Evolutionary conservation across 2,329 filamentous ascomycete species (phyloP).

Genomic region (Cladosporium sphaerospermum): DNA sequence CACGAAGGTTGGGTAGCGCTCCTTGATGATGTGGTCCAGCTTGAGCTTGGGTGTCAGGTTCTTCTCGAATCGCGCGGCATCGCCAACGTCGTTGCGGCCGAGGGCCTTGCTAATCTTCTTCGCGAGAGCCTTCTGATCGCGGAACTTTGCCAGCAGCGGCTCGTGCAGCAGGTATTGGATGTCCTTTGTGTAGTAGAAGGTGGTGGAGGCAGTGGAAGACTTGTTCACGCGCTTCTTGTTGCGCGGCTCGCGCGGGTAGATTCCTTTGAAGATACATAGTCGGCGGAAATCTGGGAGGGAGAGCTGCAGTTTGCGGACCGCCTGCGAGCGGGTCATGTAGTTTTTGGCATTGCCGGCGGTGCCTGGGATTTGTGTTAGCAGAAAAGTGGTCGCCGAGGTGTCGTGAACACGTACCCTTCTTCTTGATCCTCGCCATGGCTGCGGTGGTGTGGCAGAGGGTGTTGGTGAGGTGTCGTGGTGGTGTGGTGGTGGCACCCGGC

Average conservation of each 20-base stretch:
- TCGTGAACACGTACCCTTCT: conserved; percentile 59
- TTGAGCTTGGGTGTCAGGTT: conserved; percentile 84
- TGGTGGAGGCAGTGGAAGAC: conserved; percentile 81
- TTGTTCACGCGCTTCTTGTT: conserved; percentile 97
- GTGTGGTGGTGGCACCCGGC: background rate
- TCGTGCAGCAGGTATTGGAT: conserved; percentile 98
- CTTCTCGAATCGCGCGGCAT: conserved; percentile 85
- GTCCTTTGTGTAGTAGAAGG: conserved; percentile 88
- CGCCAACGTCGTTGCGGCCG: conserved; percentile 81
- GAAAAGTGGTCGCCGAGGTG: conserved; percentile 5
- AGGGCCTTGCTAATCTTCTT: conserved; percentile 96
- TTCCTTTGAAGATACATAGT: conserved; percentile 98
- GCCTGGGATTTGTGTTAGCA: conserved; percentile 41
- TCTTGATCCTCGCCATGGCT: conserved; percentile 72
- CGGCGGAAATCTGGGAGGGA: conserved; percentile 95
- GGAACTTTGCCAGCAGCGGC: conserved; percentile 87
- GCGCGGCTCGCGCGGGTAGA: conserved; percentile 94
- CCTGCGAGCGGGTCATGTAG: conserved; percentile 95
- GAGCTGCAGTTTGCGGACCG: conserved; percentile 95
- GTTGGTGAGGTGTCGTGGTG: background rate
- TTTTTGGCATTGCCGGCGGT: conserved; percentile 91
- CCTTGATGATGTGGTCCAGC: conserved; percentile 93
- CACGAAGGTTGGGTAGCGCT: conserved; percentile 94
- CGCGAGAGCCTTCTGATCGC: conserved; percentile 91
- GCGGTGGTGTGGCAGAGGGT: conserved; percentile 10